Evolutionary conservation across 257 asterid species (phyloP).

Genomic region (Knoxia roxburghii): DNA sequence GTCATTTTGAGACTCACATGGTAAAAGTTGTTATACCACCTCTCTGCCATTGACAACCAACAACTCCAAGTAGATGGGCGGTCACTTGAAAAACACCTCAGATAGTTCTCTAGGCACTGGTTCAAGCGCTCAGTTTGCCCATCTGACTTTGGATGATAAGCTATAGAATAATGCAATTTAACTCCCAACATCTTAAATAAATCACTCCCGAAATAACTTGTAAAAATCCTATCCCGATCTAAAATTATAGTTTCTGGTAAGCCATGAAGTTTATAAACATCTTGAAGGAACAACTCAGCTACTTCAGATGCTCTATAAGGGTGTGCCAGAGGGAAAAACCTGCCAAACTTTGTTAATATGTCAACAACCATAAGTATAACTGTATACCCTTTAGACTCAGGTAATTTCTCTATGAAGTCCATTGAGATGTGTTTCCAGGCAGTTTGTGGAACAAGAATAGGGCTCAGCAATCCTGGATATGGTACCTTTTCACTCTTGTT

Average conservation of each 20-base stretch:
- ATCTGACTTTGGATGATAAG: slow-evolving; percentile 1
- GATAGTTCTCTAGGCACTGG: not conserved
- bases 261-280: not conserved
- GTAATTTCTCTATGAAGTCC: not conserved
- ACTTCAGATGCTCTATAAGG: not conserved
- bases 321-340: not conserved
- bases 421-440: not conserved
- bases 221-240: not conserved
- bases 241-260: not conserved
- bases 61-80: not conserved
- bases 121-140: not conserved
- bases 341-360: too few relatives aligned
- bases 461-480: not conserved
- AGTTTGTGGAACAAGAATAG: not conserved
- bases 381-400: not conserved
- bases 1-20: not conserved
- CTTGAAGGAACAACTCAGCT: not conserved
- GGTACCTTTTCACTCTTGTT: not conserved
- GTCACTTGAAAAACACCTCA: not conserved
- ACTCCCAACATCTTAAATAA: not conserved
- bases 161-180: too few relatives aligned
- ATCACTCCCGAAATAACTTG: not conserved
- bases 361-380: not conserved
- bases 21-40: not conserved
- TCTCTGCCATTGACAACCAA: not conserved